Evolutionary conservation across 495 filamentous ascomycete species (phyloP).

Genomic region (Penicillium paxilli): DNA sequence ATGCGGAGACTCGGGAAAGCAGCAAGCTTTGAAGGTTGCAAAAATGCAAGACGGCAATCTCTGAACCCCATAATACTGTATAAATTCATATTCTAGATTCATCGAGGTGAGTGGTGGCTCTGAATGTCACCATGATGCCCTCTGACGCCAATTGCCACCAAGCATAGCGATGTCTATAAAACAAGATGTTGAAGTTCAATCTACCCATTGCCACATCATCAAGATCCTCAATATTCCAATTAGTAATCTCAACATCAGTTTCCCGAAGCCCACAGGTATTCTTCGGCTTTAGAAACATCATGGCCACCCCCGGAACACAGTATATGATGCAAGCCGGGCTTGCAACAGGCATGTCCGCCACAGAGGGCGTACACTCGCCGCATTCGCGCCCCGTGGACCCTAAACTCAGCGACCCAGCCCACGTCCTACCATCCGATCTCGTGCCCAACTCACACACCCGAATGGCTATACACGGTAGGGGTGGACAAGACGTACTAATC

Average conservation of each 20-base stretch:
- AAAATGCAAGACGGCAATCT: too few relatives aligned
- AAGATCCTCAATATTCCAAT: background rate
- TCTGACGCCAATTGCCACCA: background rate
- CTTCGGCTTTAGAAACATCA: background rate
- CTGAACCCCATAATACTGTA: too few relatives aligned
- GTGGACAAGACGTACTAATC: slow-evolving; percentile 24
- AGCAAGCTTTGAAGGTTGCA: too few relatives aligned
- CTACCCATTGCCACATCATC: background rate
- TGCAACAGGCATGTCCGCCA: slow-evolving; percentile 35
- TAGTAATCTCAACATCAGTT: too few relatives aligned
- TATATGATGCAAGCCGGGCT: slow-evolving; percentile 38
- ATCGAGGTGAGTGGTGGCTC: background rate
- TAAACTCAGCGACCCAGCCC: slow-evolving; percentile 16
- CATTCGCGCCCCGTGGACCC: slow-evolving; percentile 26
- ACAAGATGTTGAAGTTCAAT: background rate
- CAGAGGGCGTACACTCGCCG: slow-evolving; percentile 30
- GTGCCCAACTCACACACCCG: slow-evolving; percentile 19
- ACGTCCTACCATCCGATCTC: slow-evolving; percentile 19
- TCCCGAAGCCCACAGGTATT: too few relatives aligned
- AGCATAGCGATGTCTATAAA: too few relatives aligned
- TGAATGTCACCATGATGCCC: background rate
- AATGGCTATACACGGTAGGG: slow-evolving; percentile 11
- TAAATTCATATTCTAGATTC: too few relatives aligned
- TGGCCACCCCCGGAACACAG: slow-evolving; percentile 24
- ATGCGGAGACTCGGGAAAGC: too few relatives aligned